Conservation (phyloP, 257 asterid genomes). For the Solanum corneliomulleri region DNA sequence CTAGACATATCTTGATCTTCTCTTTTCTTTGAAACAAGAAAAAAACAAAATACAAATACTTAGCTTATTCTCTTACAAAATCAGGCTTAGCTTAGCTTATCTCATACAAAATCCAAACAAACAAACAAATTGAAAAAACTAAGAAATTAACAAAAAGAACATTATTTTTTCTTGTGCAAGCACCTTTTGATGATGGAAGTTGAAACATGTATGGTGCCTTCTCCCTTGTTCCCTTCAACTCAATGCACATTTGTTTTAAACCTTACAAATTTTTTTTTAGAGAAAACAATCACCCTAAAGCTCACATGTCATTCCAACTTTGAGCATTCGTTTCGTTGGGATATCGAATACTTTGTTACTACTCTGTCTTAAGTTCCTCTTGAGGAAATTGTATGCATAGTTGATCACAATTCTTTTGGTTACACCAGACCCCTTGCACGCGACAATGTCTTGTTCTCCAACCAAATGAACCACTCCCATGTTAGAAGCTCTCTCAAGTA, state of each 20-base stretch:
- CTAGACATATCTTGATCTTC: not conserved
- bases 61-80: too few relatives aligned
- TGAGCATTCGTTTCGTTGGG: constrained; percentile 51
- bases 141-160: not conserved
- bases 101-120: not conserved
- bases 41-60: not conserved
- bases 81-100: not conserved
- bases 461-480: constrained; percentile 47
- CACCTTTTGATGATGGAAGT: not conserved
- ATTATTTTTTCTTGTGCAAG: not conserved
- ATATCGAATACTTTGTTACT: constrained; percentile 34
- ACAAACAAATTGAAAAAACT: not conserved
- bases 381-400: constrained; percentile 43
- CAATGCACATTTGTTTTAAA: not conserved
- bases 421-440: constrained; percentile 22
- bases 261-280: not conserved
- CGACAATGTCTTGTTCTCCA: constrained; percentile 52
- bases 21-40: not conserved
- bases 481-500: constrained; percentile 20
- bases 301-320: constrained; percentile 55
- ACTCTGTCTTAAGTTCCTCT: constrained; percentile 35
- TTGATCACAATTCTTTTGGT: constrained; percentile 30
- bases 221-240: not conserved
- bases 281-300: not conserved
- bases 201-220: not conserved